A percentile compares a stretch with the other conserved stretches of the same genome.
Evolutionary conservation across 2,329 filamentous ascomycete species (phyloP).

Genomic region (Cladosporium halotolerans): DNA sequence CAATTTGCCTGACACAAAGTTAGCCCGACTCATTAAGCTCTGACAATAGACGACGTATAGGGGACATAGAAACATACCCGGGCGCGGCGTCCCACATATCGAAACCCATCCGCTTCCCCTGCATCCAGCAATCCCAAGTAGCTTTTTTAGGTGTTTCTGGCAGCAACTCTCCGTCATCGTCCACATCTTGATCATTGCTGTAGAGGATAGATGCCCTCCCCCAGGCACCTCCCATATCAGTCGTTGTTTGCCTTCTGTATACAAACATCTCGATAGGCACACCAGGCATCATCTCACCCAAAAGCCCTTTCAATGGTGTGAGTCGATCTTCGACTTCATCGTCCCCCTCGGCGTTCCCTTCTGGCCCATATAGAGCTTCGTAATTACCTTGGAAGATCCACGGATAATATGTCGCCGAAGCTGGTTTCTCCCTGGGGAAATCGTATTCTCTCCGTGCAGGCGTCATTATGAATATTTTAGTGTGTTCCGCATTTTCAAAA

Average conservation of each 20-base stretch:
- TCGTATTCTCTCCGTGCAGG: background rate
- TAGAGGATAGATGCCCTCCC: background rate
- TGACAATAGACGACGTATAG: no score
- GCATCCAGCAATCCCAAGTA: background rate
- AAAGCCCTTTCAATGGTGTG: background rate
- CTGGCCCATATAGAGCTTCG: no score
- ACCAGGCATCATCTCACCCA: background rate
- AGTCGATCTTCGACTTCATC: background rate
- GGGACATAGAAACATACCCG: no score
- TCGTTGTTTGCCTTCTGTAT: background rate
- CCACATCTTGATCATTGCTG: background rate
- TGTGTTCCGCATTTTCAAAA: background rate
- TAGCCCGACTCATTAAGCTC: no score
- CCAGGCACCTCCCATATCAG: background rate
- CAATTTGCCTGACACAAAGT: no score
- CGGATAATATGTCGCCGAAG: no score
- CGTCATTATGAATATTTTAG: background rate
- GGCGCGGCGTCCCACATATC: background rate
- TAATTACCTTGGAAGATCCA: no score
- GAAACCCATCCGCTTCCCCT: background rate
- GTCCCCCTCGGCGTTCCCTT: background rate
- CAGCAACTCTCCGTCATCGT: background rate
- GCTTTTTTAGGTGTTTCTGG: background rate
- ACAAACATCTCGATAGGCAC: background rate
- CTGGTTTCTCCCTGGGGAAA: no score